Conservation (phyloP, 306 rosid genomes). For the Abrus pulchellus region DNA sequence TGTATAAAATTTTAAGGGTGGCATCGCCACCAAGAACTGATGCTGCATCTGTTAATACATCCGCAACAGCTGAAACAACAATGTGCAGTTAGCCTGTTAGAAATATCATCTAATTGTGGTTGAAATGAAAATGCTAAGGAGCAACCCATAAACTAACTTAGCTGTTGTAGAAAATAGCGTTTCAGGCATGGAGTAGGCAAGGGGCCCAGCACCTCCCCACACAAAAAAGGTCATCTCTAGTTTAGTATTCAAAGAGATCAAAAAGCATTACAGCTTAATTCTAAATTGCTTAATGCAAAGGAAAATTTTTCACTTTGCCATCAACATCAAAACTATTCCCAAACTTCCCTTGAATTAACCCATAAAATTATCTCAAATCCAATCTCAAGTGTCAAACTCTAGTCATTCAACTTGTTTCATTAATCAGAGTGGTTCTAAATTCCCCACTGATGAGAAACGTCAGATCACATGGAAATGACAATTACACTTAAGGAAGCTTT, state of each 20-base stretch:
- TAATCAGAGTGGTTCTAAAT: conserved; percentile 10
- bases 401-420: conserved; percentile 15
- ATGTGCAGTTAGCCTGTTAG: conserved; percentile 47
- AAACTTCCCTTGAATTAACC: conserved; percentile 6
- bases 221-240: conserved; percentile 26
- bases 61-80: conserved; percentile 91
- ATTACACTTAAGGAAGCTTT: conserved; percentile 25
- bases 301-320: background rate
- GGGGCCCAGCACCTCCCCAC: background rate
- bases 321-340: conserved; percentile 18
- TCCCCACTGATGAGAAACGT: conserved; percentile 21
- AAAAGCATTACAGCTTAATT: conserved; percentile 18
- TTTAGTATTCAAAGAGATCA: background rate
- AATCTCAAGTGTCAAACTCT: background rate
- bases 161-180: conserved; percentile 36
- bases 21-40: conserved; percentile 95
- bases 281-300: background rate
- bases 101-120: conserved; percentile 39
- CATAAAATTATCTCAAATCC: conserved; percentile 17
- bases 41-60: conserved; percentile 97
- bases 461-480: conserved; percentile 7
- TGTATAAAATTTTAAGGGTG: conserved; percentile 81
- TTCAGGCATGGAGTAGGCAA: conserved; percentile 16
- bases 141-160: conserved; percentile 18
- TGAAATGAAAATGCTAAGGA: conserved; percentile 26